Base-by-base conservation (phyloP, 164 flowering plant species). In the Vitis labrusca region DNA sequence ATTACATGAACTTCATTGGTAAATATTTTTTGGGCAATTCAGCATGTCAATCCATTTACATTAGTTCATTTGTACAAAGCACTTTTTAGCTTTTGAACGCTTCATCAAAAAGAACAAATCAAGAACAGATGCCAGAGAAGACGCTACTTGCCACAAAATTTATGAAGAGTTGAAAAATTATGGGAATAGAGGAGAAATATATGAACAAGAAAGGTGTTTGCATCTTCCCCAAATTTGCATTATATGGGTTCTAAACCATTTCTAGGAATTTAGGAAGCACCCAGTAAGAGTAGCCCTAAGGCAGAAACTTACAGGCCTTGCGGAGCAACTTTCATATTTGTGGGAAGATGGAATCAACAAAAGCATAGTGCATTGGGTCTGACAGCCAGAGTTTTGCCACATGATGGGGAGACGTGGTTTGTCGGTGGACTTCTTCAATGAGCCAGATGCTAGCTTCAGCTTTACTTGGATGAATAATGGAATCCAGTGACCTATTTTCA, bases 381-480 rank as follows among this genome's bases (percentile, higher is more conserved):
- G 77, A 76, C 37, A 71, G 64, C 97, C 97, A 94, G 51, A 86
- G 85, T 50, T 83, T 76, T 1, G 87, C 86, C 2, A 94, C n/a
- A 61, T 81, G 82, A 71, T 77, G 80, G 71, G 83, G 84, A 60
- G 95, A 91, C 32, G 89, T 47, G 5, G 95, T 80, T 16, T 17
- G 73, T 48, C 98, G 78, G 72, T 91, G 94, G 44, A 86, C 81
- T 82, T 95, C 97, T 81, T 92, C 98, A 32, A 87, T 77, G 50
- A 90, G 82, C 99, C 99, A 95, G 69, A 95, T 77, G 66, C 71
- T 85, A 17, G 89, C 86, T 80, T 92, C 94, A n/a, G 97, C 99
- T 82, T 89, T 91, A 61, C 71, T 56, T 32, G 98, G 97, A 77
- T 90, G 92, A 57, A 95, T 80, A 10, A 87, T 71, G 47, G 78